Base-by-base conservation (phyloP, 2,329 filamentous ascomycete genomes). In the Plenodomus lindquistii region DNA sequence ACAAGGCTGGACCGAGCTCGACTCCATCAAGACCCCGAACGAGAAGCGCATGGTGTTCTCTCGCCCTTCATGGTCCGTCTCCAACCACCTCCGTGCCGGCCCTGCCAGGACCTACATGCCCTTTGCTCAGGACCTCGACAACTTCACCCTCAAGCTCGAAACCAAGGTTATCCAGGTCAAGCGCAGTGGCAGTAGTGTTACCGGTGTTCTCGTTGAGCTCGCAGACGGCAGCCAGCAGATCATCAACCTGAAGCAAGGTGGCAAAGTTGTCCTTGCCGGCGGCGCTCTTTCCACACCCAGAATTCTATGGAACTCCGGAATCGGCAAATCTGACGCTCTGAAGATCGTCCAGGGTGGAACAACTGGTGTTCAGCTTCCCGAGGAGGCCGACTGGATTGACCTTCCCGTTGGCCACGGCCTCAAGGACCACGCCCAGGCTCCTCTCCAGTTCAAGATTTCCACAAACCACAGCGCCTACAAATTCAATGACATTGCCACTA, bases 61-160 rank as follows among this genome's bases (percentile, higher is more conserved):
- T 43, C 81, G 82, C 67, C 84, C 83, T n/a, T 79, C 83, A 29
- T 88, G 83, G 75, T 86, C 87, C 80, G 85, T 83, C 59, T 74
- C 75, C 2, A 69, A 84, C 42, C 85, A 85, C 44, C 82, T 87
- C 65, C 79, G 87, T 47, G 83, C 83, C 22, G 87, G 87, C 0
- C 85, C 86, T 2, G 76, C 89, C 69, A 82, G 82, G 13, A 88
- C 87, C 1, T 91, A 90, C 60, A 81, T 91, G 1, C 82, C 85
- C 2, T 76, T 80, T 7, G 85, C 85, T 2, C 77, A 78, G 46
- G 74, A 76, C 10, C 38, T 78, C 82, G 46, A 75, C 34, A 87
- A 89, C 72, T 90, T 91, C 71, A 77, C 82, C 42, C 73, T 90
- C 40, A 83, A 82, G 77, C 80, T 83, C 37, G 83, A 85, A 60